These are phyloP conservation scores for Colletotrichum sp. DNA, from an alignment of 2,329 filamentous ascomycete species.

Conservation along the genomic window DNA sequence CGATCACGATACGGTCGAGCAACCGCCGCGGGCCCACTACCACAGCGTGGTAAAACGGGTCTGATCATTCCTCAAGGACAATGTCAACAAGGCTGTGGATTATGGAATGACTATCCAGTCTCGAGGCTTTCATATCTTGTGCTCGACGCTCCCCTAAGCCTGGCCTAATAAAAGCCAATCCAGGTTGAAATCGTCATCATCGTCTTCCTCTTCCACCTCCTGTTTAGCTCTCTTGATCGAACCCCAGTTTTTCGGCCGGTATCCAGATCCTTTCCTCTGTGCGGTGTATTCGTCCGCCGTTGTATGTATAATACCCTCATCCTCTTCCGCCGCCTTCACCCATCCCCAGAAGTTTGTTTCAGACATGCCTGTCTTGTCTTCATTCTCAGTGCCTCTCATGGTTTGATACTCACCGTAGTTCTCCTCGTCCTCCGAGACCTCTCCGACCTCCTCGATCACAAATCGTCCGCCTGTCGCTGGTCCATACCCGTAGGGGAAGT, in stretches of 20 bases:
- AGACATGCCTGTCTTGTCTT: neutral
- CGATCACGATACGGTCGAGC: neutral
- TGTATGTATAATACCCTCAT: neutral
- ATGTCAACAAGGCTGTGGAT: neutral
- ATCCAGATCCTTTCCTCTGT: neutral
- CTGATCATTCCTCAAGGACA: neutral
- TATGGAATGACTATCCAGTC: neutral
- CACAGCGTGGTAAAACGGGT: neutral
- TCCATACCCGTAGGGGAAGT: constrained; percentile 52
- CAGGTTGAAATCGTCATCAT: neutral
- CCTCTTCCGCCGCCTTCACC: constrained; percentile 8
- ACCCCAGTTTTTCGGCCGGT: neutral
- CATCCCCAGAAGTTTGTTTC: constrained; percentile 20
- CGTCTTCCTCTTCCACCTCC: neutral
- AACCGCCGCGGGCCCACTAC: neutral
- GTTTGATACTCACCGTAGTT: constrained; percentile 46
- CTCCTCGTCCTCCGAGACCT: constrained; percentile 46
- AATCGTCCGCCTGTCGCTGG: constrained; percentile 45
- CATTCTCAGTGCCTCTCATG: constrained; percentile 21
- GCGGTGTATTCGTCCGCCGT: neutral
- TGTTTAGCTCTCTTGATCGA: neutral
- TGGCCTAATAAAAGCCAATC: neutral
- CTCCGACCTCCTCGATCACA: constrained; percentile 50
- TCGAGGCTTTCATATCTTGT: neutral
- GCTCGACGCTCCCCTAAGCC: neutral